Evolutionary conservation across 257 asterid genomes (phyloP).

Genomic region (Solanum commersonii): DNA sequence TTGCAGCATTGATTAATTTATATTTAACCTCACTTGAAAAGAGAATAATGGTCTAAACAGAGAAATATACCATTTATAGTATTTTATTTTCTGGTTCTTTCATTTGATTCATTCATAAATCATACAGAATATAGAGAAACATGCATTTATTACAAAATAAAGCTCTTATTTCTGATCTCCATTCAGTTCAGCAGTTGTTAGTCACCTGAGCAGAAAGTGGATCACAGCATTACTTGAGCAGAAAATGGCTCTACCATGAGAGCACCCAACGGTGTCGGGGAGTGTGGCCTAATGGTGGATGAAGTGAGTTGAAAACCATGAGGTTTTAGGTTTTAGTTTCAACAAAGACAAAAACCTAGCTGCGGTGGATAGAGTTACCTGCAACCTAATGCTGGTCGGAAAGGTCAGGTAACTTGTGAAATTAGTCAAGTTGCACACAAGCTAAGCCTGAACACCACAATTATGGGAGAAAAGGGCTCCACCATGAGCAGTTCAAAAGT

Average conservation of each 20-base stretch:
- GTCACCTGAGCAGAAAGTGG: not conserved
- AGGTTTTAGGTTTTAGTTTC: not conserved
- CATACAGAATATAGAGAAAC: not conserved
- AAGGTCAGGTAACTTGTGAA: too few relatives aligned
- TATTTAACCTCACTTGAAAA: not conserved
- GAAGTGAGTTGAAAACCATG: not conserved
- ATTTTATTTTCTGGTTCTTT: not conserved
- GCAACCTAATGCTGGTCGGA: too few relatives aligned
- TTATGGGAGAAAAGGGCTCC: not conserved
- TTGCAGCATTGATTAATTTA: not conserved
- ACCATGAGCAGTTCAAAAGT: not conserved
- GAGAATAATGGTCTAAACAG: not conserved
- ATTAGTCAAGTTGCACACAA: too few relatives aligned
- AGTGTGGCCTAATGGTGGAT: not conserved
- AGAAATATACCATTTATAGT: not conserved
- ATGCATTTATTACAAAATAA: not conserved
- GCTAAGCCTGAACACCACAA: too few relatives aligned
- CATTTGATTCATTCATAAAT: not conserved
- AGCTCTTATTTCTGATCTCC: not conserved
- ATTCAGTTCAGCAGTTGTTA: not conserved
- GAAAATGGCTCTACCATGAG: not conserved
- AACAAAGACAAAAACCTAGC: too few relatives aligned
- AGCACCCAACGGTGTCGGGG: not conserved
- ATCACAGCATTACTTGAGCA: not conserved
- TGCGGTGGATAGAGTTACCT: too few relatives aligned